Evolutionary conservation across 164 flowering plant genomes (phyloP), one percentile per base, ranked within the genome.

Genomic region (Platanus orientalis): DNA sequence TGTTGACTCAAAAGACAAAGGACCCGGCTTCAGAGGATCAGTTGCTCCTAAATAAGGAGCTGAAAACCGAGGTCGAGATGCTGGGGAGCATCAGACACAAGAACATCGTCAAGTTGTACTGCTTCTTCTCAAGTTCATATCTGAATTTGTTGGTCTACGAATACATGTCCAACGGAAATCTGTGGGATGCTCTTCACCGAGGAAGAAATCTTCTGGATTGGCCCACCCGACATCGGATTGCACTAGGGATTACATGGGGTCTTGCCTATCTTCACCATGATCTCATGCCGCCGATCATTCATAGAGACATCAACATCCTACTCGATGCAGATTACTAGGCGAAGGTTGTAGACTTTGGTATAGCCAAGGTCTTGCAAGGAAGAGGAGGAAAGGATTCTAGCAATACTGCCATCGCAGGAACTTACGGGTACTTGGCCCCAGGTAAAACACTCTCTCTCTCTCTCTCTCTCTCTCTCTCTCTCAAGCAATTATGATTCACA

Each of bases 231-330:
- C 90, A 94, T 62, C 79, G 70, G 56, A 88, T 94, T 25, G 97
- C 97, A 0, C 79, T 87, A 0, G 96, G 70, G 56, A 88, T 94
- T 25, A 96, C 97, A 0, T 78, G 86, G 0, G 96, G 97, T 1
- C 66, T 94, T 68, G 93, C 97, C 28, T 91, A 94, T 63, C 92
- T 94, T 54, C 98, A 94, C 71, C 98, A 91, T 72, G 97, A 86
- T 75, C 80, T 89, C 36, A 54, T 76, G 62, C 83, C 81, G 0
- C 88, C 97, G 0, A 94, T 94, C 17, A 80, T 94, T 65, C 98
- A 93, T 69, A 76, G 98, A 61, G 97, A 93, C 61, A 84, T 92
- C 80, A 92, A 92, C n/a, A n/a, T n/a, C n/a, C n/a, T n/a, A n/a
- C n/a, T n/a, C n/a, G n/a, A n/a, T n/a, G n/a, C n/a, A n/a, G n/a